Conservation (phyloP, 2,329 filamentous ascomycete species). For the Colletotrichum siamense region DNA sequence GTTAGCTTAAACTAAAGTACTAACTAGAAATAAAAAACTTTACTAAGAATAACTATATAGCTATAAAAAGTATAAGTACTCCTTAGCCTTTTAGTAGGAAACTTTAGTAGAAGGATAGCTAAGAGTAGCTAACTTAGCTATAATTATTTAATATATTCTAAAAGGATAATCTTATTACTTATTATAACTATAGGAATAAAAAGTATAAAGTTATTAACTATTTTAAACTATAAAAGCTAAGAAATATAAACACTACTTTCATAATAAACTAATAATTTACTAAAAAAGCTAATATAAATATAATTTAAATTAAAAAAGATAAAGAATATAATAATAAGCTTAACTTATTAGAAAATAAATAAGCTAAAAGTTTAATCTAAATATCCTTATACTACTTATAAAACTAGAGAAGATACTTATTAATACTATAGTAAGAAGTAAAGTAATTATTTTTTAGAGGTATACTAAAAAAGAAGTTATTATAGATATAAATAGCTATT, state of each 20-base stretch:
- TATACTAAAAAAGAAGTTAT: neutral
- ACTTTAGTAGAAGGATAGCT: neutral
- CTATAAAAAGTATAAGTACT: neutral
- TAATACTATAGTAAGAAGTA: no score
- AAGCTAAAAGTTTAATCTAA: no score
- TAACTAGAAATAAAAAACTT: neutral
- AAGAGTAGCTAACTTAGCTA: fast-evolving
- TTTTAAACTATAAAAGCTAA: neutral
- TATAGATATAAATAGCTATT: neutral
- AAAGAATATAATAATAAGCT: neutral
- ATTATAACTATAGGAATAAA: neutral
- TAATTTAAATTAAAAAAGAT: neutral
- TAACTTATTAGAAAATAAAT: neutral
- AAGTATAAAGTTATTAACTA: neutral
- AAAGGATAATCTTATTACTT: neutral
- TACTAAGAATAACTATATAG: neutral
- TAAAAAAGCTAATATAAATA: neutral
- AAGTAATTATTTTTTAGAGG: fast-evolving
- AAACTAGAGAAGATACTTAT: no score
- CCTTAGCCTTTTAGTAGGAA: neutral
- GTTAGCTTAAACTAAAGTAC: neutral
- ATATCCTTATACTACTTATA: fast-evolving
- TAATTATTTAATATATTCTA: neutral
- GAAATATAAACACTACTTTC: neutral
- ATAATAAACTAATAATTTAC: neutral